A percentile compares a stretch with the other conserved stretches of the same genome.
phyloP scores from a whole-genome alignment of 176 grass and related monocot species.

The Aegilops bicornis region DNA sequence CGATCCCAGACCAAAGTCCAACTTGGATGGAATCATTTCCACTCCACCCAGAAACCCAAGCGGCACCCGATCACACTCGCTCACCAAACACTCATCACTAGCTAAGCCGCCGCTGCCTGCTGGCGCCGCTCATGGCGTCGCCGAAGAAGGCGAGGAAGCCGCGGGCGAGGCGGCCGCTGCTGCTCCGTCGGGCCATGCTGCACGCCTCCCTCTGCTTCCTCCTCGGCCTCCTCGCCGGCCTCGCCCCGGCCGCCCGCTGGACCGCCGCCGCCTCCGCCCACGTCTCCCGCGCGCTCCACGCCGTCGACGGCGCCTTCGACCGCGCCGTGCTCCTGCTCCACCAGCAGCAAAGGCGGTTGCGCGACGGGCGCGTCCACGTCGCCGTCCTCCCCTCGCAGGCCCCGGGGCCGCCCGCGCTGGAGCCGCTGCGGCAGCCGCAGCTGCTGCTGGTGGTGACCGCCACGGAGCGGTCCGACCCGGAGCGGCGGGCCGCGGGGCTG shows the following conservation, averaged over 20 bases:
- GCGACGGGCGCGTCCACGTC: background rate
- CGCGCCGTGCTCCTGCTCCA: background rate
- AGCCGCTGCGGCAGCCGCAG: background rate
- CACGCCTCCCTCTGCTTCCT: constrained; percentile 82
- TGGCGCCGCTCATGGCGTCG: constrained; percentile 12
- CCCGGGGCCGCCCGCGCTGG: background rate
- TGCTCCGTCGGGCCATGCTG: constrained; percentile 48
- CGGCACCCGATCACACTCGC: no score
- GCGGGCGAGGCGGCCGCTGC: background rate
- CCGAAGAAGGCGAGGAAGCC: background rate
- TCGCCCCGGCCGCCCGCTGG: constrained; percentile 48
- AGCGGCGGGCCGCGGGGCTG: constrained; percentile 48
- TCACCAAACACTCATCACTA: background rate
- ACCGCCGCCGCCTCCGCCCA: constrained; percentile 5
- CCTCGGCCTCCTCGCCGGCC: constrained; percentile 56
- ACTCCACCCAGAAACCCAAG: background rate
- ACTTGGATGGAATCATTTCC: background rate
- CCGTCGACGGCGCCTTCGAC: constrained; percentile 1
- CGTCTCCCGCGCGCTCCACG: constrained; percentile 28
- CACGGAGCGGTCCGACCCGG: constrained; percentile 32
- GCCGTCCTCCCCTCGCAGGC: no score
- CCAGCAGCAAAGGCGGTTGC: background rate
- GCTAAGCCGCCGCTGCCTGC: background rate
- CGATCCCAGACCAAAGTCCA: background rate
- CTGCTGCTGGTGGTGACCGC: constrained; percentile 65